Conservation (phyloP, 169 alveolate genomes). For the Perkinsus olseni region DNA sequence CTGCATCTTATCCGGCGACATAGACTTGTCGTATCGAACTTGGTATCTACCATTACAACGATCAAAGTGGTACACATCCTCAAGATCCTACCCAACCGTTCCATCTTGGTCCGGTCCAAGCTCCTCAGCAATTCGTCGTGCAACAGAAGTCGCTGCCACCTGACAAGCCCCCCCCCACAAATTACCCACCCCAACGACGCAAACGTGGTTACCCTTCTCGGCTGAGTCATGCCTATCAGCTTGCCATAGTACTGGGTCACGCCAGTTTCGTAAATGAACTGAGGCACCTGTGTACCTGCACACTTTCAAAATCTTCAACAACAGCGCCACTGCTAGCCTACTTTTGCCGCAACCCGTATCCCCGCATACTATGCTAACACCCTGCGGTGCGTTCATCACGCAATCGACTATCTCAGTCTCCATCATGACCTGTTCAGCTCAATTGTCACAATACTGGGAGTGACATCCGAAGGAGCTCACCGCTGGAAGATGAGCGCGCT, state of each 20-base stretch:
- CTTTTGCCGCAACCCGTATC: constrained; percentile 97
- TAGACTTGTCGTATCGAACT: constrained; percentile 64
- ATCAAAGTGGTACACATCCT: background rate
- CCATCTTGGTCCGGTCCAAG: constrained; percentile 37
- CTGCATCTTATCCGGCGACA: constrained; percentile 49
- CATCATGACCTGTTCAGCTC: constrained; percentile 43
- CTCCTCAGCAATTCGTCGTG: constrained; percentile 47
- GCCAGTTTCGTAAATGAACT: constrained; percentile 88
- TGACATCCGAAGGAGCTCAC: no score
- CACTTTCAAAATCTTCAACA: background rate
- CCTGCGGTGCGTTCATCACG: constrained; percentile 62
- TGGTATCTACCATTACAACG: constrained; percentile 37
- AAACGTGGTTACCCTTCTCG: constrained; percentile 81
- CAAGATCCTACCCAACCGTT: constrained; percentile 27
- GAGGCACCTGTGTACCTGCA: constrained; percentile 70
- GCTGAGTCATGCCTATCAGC: constrained; percentile 83
- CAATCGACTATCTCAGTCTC: constrained; percentile 85
- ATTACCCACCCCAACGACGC: no score
- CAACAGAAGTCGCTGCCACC: constrained; percentile 47
- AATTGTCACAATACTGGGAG: background rate
- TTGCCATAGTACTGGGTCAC: constrained; percentile 44
- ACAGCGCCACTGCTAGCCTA: background rate
- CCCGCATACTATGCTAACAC: constrained; percentile 86
- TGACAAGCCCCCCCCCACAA: background rate
- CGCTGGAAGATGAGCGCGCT: constrained; percentile 23